Percentiles rank a stretch among this genome's conserved stretches.
Evolutionary conservation across 768 basidiomycete genomes (phyloP).

Genomic region (Termitomyces sp.): DNA sequence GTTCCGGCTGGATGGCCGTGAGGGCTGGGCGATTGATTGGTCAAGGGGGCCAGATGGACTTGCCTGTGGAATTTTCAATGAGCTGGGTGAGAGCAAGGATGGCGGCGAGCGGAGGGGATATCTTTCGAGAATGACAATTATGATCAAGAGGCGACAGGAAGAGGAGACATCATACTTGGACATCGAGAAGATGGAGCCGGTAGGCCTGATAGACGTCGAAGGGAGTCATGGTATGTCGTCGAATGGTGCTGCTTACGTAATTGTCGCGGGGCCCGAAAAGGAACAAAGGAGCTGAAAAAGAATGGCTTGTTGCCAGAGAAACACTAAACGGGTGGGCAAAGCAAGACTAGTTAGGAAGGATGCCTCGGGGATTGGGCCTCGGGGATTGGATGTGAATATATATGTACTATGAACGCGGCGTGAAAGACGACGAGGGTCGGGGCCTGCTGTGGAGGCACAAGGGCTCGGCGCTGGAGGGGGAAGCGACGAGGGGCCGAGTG

Average conservation of each 20-base stretch:
- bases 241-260: conserved; percentile 13
- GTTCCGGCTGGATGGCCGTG: conserved; percentile 61
- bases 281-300: background rate
- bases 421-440: background rate
- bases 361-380: background rate
- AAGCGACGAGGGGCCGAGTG: conserved; percentile 16
- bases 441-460: too few relatives aligned
- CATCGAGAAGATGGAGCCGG: conserved; percentile 56
- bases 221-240: conserved; percentile 9
- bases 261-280: background rate
- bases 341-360: too few relatives aligned
- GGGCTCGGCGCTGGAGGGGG: background rate
- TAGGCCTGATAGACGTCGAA: conserved; percentile 50
- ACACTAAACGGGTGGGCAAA: too few relatives aligned
- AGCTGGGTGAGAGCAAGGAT: conserved; percentile 83
- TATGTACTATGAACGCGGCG: background rate
- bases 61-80: conserved; percentile 77
- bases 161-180: conserved; percentile 47
- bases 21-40: background rate
- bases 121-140: conserved; percentile 33
- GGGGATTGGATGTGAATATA: background rate
- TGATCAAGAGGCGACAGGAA: conserved; percentile 1
- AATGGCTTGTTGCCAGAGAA: background rate
- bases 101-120: conserved; percentile 83
- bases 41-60: conserved; percentile 15